Evolutionary conservation across 2,329 filamentous ascomycete genomes (phyloP), one percentile per base, ranked within the genome.

Genomic region (Chrysosporium keratinophilum): DNA sequence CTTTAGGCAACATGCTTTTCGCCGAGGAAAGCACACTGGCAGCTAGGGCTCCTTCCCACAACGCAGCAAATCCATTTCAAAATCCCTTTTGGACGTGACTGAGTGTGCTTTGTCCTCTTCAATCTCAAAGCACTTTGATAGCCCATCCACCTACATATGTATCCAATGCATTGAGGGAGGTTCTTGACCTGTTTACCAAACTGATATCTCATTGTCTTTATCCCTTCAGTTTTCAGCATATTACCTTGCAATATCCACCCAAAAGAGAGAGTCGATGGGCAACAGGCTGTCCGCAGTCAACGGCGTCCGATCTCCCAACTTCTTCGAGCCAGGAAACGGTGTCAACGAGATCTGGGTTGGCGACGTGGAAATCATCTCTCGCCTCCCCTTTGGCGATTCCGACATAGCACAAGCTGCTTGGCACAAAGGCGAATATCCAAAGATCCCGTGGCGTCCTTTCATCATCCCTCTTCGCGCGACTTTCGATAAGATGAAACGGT

Each of bases 391-490:
- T 54, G 67, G 67, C 1, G 67, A 68, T 53, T 68, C 67, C 7
- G 67, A 71, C 46, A 61, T 69, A 50, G 66, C 62, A 5, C 68
- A 71, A 57, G 65, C 68, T 4, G 62, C 62, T 10, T 70, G 67
- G 67, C 64, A 65, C 1, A 52, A 56, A 5, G 60, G 62, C 9
- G 61, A 60, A 28, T 66, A 62, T 52, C 68, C 68, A 3, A 71
- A 70, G 45, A 67, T 69, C 33, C 67, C 68, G 2, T 70, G 68
- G 68, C 66, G 66, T 59, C 65, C 69, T 15, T 71, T 71, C 35
- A 64, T 69, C 40, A 70, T 70, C 14, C 68, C 67, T 6, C 48
- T 68, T n/a, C 50, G 52, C 14, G 59, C 52, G 17, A 33, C 43
- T 3, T 19, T 52, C 33, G 43, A 48, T 14, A 54, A 48, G n/a